These are phyloP conservation scores for Linnemannia schmuckeri DNA, from an alignment of 192 early-diverging fungal species.

Conservation along the genomic window DNA sequence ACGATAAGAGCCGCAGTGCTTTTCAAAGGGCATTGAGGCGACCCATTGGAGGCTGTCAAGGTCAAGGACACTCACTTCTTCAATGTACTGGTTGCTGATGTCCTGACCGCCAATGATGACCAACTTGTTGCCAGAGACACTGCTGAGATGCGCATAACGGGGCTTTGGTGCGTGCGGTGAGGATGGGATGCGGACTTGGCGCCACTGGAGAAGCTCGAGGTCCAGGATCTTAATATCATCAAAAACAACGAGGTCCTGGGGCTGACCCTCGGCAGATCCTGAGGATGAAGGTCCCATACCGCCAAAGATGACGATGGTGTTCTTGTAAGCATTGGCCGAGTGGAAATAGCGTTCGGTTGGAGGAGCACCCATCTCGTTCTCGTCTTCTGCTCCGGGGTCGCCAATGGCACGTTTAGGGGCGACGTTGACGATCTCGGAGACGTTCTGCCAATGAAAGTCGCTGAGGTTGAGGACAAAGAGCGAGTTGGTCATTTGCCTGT, in stretches of 20 bases:
- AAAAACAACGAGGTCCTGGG: constrained; percentile 66
- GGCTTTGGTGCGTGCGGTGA: constrained; percentile 68
- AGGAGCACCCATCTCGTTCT: constrained; percentile 41
- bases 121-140: constrained; percentile 67
- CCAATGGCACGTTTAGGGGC: constrained; percentile 35
- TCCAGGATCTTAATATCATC: constrained; percentile 78
- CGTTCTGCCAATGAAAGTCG: constrained; percentile 73
- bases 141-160: constrained; percentile 79
- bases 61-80: constrained; percentile 78
- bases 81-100: constrained; percentile 77
- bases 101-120: constrained; percentile 83
- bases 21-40: constrained; percentile 68
- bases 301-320: constrained; percentile 76
- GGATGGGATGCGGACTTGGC: constrained; percentile 51
- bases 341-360: constrained; percentile 78
- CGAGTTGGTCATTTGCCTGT: constrained; percentile 78
- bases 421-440: constrained; percentile 51
- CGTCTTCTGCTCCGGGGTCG: constrained; percentile 53
- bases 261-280: constrained; percentile 41
- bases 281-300: constrained; percentile 75
- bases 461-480: constrained; percentile 75
- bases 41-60: constrained; percentile 71
- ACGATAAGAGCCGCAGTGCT: constrained; percentile 79
- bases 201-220: constrained; percentile 68
- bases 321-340: constrained; percentile 72